These are phyloP conservation scores for Spiraea crenata DNA, from an alignment of 331 rosid genomes.

Conservation along the genomic window DNA sequence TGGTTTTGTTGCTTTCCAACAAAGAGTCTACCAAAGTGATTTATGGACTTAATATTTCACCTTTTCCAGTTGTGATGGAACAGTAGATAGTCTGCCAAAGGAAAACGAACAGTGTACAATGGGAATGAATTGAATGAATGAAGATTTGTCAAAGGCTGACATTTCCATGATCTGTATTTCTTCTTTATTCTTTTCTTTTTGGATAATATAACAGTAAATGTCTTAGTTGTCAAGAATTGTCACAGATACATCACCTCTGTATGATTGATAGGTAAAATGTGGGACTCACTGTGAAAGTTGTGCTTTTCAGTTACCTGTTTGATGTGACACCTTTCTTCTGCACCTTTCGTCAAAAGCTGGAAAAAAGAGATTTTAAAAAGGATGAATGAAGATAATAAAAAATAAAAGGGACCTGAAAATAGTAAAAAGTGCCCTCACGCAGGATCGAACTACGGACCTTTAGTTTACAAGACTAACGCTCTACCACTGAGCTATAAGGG, in stretches of 20 bases:
- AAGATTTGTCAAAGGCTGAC: not conserved
- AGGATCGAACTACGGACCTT: slow-evolving; percentile 87
- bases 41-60: no score
- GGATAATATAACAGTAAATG: not conserved
- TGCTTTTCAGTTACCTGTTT: not conserved
- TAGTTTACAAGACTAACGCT: slow-evolving; percentile 90
- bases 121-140: no score
- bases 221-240: not conserved
- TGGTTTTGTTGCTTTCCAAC: no score
- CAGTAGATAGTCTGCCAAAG: no score
- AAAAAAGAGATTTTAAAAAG: not conserved
- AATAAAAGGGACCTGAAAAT: not conserved
- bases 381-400: not conserved
- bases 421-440: slow-evolving; percentile 50
- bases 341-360: not conserved
- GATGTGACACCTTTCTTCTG: not conserved
- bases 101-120: no score
- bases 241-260: not conserved
- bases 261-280: not conserved
- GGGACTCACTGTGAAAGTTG: not conserved
- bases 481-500: slow-evolving; percentile 86
- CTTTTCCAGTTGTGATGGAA: no score
- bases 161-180: not conserved
- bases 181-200: no score
- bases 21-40: no score